Conservation (phyloP, 768 basidiomycete species). For the Auricularia auricula-judae region DNA sequence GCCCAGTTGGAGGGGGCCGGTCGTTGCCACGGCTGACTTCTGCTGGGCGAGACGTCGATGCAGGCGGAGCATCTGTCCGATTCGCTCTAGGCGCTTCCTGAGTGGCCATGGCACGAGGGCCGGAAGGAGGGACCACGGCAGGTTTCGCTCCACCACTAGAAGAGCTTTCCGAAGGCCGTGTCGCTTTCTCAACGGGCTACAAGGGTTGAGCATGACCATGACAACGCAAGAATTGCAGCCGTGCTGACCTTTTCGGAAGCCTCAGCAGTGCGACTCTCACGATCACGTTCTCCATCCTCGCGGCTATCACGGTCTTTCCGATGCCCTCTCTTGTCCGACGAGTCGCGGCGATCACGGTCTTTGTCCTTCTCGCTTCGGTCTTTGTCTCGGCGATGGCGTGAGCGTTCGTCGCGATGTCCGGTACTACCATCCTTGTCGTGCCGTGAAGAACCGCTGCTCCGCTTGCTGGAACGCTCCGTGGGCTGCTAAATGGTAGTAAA, state of each 20-base stretch:
- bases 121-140: slow-evolving; percentile 26
- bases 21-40: not conserved
- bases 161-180: not conserved
- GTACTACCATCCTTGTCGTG: slow-evolving; percentile 36
- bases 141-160: not conserved
- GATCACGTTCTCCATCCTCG: slow-evolving; percentile 37
- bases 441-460: slow-evolving; percentile 42
- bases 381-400: slow-evolving; percentile 55
- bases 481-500: not conserved
- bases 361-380: slow-evolving; percentile 47
- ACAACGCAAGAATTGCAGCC: not conserved
- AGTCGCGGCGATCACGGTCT: slow-evolving; percentile 49
- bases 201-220: not conserved
- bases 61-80: slow-evolving; percentile 30
- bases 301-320: slow-evolving; percentile 48
- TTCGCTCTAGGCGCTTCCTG: not conserved
- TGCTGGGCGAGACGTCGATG: slow-evolving; percentile 60
- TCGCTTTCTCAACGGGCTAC: not conserved
- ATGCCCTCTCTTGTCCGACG: not conserved
- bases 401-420: slow-evolving; percentile 58
- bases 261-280: slow-evolving; percentile 4
- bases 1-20: not conserved
- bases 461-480: slow-evolving; percentile 60
- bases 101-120: slow-evolving; percentile 13
- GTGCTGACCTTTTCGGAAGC: slow-evolving; percentile 52